Conservation (phyloP, 345 rosid species). For the Laguncularia racemosa region DNA sequence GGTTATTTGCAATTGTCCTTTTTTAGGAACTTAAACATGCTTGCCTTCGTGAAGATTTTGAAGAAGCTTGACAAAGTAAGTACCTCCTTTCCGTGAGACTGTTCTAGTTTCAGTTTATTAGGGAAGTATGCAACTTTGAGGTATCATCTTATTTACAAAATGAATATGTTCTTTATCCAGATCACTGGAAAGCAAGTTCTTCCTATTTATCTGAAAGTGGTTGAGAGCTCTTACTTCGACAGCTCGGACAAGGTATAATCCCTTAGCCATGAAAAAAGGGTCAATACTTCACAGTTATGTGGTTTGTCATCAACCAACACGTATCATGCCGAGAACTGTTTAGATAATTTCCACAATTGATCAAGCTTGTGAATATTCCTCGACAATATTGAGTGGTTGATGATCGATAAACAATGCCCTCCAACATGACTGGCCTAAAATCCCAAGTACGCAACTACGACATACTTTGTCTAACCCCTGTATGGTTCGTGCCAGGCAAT, state of each 20-base stretch:
- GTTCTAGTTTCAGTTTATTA: too few relatives aligned
- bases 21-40: constrained; percentile 89
- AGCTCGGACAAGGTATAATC: constrained; percentile 80
- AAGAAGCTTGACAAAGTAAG: constrained; percentile 90
- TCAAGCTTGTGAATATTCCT: constrained; percentile 4
- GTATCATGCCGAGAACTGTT: not conserved
- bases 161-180: constrained; percentile 20
- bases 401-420: not conserved
- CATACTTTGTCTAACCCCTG: constrained; percentile 11
- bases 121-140: too few relatives aligned
- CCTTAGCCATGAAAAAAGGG: too few relatives aligned
- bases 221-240: constrained; percentile 90
- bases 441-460: constrained; percentile 11
- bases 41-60: constrained; percentile 91
- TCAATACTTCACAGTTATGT: too few relatives aligned
- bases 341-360: constrained; percentile 1
- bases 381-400: constrained; percentile 22
- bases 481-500: constrained; percentile 62
- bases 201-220: constrained; percentile 83
- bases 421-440: too few relatives aligned
- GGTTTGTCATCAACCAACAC: not conserved
- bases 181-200: constrained; percentile 81
- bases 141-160: not conserved
- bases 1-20: not conserved
- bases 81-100: not conserved